Evolutionary conservation across 2,329 filamentous ascomycete genomes (phyloP), one percentile per base, ranked within the genome.

Genomic region (Scytalidium sp.): DNA sequence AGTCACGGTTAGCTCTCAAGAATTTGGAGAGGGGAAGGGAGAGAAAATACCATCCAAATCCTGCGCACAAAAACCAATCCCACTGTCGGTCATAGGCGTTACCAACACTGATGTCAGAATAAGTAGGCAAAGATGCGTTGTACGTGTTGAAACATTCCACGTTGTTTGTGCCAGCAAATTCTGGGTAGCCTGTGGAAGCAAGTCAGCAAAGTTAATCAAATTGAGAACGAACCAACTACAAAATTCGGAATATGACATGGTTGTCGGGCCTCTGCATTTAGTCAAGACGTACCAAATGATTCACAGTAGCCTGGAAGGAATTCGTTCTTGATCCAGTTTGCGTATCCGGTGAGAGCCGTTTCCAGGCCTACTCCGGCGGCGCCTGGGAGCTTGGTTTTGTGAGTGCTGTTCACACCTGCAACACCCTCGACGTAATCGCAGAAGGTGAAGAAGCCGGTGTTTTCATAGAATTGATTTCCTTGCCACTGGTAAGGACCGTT

Each of bases 401-500:
- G 7, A 5, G 7, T 36, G 20, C 19, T 41, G 20, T 43, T 48
- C 13, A 13, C 13, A 42, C 63, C 57, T 45, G 61, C 60, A 39
- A 67, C 53, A 50, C 64, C 53, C 43, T 49, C 43, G 19, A 46
- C 21, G 21, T 21, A 17, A 41, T 51, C 45, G 41, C 32, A 36
- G 13, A 36, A 36, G 13, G 32, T 36, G 15, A 8, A n/a, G 15
- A 36, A 36, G 32, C 32, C 32, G 4, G 4, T 15, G 32, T 36
- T n/a, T 3, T 64, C 66, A 56, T 70, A 70, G 53, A 76, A 74
- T 53, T 71, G 66, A 43, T 75, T 73, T 4, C 61, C 64, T 61
- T 82, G 79, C 76, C 79, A 82, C 4, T 70, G 59, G 68, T 73
- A 80, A 0, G 78, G 78, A 1, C 77, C 80, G 45, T 73, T 73